Percentiles rank a stretch among this genome's conserved stretches.
These are phyloP conservation scores for Ettlia oleoabundans DNA, from an alignment of 139 green algal genomes.

Conservation along the genomic window DNA sequence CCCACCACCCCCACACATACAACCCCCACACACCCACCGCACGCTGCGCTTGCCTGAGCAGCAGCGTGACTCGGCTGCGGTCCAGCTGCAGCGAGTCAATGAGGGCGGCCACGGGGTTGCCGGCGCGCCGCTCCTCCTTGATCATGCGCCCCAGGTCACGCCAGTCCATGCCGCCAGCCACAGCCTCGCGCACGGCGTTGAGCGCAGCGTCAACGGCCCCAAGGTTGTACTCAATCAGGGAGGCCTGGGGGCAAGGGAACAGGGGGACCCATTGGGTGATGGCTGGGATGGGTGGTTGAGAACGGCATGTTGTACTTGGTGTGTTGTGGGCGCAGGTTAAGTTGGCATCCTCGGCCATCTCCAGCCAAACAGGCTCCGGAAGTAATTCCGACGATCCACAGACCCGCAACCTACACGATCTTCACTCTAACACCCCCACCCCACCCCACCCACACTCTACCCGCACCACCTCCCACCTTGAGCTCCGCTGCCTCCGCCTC, in stretches of 20 bases:
- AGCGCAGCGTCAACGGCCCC: conserved; percentile 88
- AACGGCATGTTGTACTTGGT: neutral
- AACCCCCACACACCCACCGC: neutral
- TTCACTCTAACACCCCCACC: neutral
- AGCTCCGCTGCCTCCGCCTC: conserved; percentile 66
- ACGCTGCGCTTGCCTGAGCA: no score
- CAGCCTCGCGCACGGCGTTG: conserved; percentile 77
- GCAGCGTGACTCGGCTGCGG: conserved; percentile 78
- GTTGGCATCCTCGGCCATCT: no score
- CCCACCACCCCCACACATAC: neutral
- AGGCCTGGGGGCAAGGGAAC: conserved; percentile 35
- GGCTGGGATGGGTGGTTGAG: neutral
- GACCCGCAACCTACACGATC: no score
- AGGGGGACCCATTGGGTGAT: neutral
- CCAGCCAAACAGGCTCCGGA: no score
- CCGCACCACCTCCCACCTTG: conserved; percentile 30
- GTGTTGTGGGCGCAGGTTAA: no score
- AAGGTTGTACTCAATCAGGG: conserved; percentile 90
- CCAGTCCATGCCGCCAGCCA: conserved; percentile 93
- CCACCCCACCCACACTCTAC: neutral
- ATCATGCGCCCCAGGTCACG: conserved; percentile 79
- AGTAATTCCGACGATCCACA: no score
- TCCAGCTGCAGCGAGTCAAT: conserved; percentile 86
- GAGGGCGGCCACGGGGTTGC: conserved; percentile 90
- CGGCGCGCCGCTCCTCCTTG: conserved; percentile 70